These are phyloP conservation scores for Pseudonectria foliicola DNA, from an alignment of 2,329 filamentous ascomycete species.

Conservation along the genomic window DNA sequence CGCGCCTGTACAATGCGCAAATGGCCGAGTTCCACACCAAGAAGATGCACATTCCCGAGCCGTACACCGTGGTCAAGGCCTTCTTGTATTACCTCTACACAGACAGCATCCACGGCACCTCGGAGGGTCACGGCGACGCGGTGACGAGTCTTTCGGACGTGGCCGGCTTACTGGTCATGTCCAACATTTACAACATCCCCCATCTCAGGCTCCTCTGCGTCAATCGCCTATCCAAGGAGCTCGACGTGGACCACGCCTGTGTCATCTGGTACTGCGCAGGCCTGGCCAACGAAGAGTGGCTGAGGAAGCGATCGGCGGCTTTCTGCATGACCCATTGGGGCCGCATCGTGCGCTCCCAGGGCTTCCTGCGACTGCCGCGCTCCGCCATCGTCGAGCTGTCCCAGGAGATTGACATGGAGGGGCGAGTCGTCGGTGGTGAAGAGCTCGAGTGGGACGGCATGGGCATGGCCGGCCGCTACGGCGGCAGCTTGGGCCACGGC, in stretches of 20 bases:
- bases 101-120: conserved; percentile 66
- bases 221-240: conserved; percentile 79
- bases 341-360: conserved; percentile 79
- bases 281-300: conserved; percentile 86
- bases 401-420: conserved; percentile 87
- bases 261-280: conserved; percentile 94
- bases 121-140: conserved; percentile 54
- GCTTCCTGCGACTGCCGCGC: conserved; percentile 75
- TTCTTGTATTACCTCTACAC: conserved; percentile 97
- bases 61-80: conserved; percentile 86
- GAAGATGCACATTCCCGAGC: conserved; percentile 96
- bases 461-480: conserved; percentile 39
- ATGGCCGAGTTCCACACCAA: conserved; percentile 98
- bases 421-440: conserved; percentile 82
- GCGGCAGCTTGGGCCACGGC: conserved; percentile 30
- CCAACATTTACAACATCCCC: conserved; percentile 95
- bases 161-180: conserved; percentile 91
- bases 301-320: conserved; percentile 76
- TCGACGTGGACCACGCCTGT: conserved; percentile 91
- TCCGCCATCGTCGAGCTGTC: conserved; percentile 81
- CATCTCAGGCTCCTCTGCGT: conserved; percentile 86
- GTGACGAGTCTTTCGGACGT: conserved; percentile 78
- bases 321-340: conserved; percentile 96
- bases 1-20: conserved; percentile 81
- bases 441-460: conserved; percentile 57